Evolutionary conservation across 441 rosid genomes (phyloP), one percentile per base, ranked within the genome.

Genomic region (Syzygium malaccense): DNA sequence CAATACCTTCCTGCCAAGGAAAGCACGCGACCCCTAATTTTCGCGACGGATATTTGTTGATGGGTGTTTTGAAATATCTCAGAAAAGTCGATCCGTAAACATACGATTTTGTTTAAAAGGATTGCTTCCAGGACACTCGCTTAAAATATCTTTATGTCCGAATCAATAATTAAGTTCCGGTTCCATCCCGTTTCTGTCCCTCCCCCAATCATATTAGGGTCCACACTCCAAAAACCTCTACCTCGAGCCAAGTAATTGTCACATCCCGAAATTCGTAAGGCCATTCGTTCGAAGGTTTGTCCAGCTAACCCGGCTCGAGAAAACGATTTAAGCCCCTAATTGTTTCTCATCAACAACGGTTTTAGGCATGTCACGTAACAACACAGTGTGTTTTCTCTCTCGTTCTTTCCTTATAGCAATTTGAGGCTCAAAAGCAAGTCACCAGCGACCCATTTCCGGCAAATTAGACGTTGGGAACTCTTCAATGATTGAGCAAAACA

Each of bases 71-170:
- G 10, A 62, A 62, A 32, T 66, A 32, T 32, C 13, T 18, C 13
- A 2, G 45, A 32, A 8, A 17, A 32, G 19, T 8, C 9, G 45
- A 32, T 18, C 10, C 5, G 11, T 66, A 4, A 66, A 18, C 33
- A 8, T 2, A 18, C 10, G 23, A 66, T 32, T 2, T 66, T 18
- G 0, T 66, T 20, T 9, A 4, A 8, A 4, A 18, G 0, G 25
- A 9, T 4, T 32, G 18, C 3, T 66, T 32, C 7, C 25, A 4
- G 32, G 6, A 15, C 80, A 5, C 28, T 33, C 14, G 2, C 80
- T 10, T 37, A 11, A 19, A 33, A 3, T 37, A 71, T 4, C 49
- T 4, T 71, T 20, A 19, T 9, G 6, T 71, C 8, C 6, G 6
- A 71, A 71, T 33, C 26, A 1, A 71, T 41, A 5, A 71, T 71